Base-by-base conservation (phyloP, 2,329 filamentous ascomycete genomes). In the Zymoseptoria passerinii region DNA sequence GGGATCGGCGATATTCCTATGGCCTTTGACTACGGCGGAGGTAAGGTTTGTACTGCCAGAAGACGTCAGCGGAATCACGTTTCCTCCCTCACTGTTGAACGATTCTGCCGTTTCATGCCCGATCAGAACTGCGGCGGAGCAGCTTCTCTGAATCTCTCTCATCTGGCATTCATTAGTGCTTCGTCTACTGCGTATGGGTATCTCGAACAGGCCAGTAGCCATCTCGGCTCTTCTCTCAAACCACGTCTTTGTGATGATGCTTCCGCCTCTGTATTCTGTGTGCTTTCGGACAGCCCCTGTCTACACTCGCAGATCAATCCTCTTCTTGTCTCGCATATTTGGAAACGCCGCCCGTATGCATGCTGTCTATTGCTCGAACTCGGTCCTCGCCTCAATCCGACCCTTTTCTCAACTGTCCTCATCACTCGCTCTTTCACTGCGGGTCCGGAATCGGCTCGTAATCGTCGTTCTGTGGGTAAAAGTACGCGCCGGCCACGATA, bases 381-480 rank as follows among this genome's bases (percentile, higher is more conserved):
- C 35, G 35, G 35, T 44, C 35, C 35, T 16, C n/a, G 6, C n/a
- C 35, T 44, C 35, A 44, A n/a, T 44, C 35, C 2, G 13, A 16
- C 35, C n/a, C 35, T 44, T 44, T 16, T 44, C 13, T n/a, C 35
- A 44, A 40, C 13, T 13, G 23, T 23, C 2, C 23, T 23, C 4
- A 2, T 23, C 23, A 13, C 35, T 44, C 7, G 9, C 13, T 44
- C 35, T 16, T 2, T 60, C 16, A 60, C 52, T 44, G 51, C 13
- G 57, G 54, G 18, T 67, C 63, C 19, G 64, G 63, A 70, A 85
- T 90, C 62, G 89, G 82, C 71, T 95, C 89, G 75, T 96, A 96
- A 57, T 90, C 92, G 68, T 88, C 89, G 71, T 96, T 92, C 0
- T 84, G 81, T 0, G 90, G 87, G 50, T 96, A 77, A 20, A 88